A percentile compares a stretch with the other conserved stretches of the same genome.
These are phyloP conservation scores for Moringa oleifera DNA, from an alignment of 345 rosid species.

Conservation along the genomic window DNA sequence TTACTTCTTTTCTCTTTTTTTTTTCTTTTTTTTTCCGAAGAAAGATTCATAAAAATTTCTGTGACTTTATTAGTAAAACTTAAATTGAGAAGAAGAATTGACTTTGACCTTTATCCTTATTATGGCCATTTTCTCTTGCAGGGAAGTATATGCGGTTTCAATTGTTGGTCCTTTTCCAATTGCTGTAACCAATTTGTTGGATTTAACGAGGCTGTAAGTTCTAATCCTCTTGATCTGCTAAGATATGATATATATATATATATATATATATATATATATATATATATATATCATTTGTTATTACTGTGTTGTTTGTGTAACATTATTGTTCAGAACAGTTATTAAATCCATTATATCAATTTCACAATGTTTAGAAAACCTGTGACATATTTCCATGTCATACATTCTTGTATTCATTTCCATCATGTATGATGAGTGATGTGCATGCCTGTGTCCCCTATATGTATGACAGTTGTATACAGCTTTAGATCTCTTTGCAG, in stretches of 20 bases:
- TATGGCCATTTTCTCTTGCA: slow-evolving; percentile 25
- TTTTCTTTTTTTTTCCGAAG: background rate
- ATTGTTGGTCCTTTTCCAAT: slow-evolving; percentile 96
- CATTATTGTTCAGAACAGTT: too few relatives aligned
- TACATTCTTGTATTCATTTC: background rate
- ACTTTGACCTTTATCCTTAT: background rate
- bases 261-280: too few relatives aligned
- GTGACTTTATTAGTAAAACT: background rate
- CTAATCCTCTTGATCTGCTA: background rate
- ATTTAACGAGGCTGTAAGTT: slow-evolving; percentile 79
- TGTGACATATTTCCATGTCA: background rate
- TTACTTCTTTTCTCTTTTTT: too few relatives aligned
- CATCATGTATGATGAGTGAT: background rate
- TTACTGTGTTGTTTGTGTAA: too few relatives aligned
- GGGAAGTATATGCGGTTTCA: slow-evolving; percentile 96
- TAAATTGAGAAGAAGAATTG: background rate
- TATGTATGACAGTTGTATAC: too few relatives aligned
- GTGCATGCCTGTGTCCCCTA: background rate
- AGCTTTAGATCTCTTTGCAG: background rate
- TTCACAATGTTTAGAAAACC: background rate
- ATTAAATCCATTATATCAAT: too few relatives aligned
- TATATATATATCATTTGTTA: too few relatives aligned
- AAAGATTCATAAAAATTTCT: too few relatives aligned
- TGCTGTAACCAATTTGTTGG: slow-evolving; percentile 92
- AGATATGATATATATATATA: too few relatives aligned